Evolutionary conservation across 768 basidiomycete genomes (phyloP).

Genomic region (Gelatoporia subvermispora): DNA sequence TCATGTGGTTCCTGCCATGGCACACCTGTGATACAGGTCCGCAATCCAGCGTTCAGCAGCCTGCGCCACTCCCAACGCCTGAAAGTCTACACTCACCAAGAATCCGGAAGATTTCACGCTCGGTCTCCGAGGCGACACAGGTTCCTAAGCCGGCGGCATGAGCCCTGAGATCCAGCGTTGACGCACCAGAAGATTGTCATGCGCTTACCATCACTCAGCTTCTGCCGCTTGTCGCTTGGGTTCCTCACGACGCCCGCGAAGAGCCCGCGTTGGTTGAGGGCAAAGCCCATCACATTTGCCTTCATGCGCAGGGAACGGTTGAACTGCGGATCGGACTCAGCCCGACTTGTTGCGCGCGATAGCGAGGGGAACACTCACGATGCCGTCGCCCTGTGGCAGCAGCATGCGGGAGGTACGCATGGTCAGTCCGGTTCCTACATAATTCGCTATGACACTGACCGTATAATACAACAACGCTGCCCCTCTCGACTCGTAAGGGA

Average conservation of each 20-base stretch:
- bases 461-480: conserved; percentile 93
- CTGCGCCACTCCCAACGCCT: background rate
- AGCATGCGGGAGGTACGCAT: background rate
- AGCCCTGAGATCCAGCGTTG: background rate
- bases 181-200: background rate
- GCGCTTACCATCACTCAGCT: conserved; percentile 51
- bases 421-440: background rate
- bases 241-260: conserved; percentile 71
- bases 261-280: conserved; percentile 84
- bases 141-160: conserved; percentile 6
- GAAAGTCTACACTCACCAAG: conserved; percentile 38
- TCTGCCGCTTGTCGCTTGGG: conserved; percentile 54
- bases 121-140: conserved; percentile 76
- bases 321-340: conserved; percentile 48
- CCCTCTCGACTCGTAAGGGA: conserved; percentile 75
- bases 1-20: conserved; percentile 84
- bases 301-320: conserved; percentile 86
- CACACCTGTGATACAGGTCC: conserved; percentile 35
- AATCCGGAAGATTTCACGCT: conserved; percentile 80
- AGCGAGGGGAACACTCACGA: conserved; percentile 44
- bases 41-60: background rate
- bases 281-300: conserved; percentile 75
- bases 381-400: conserved; percentile 72
- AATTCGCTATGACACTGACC: conserved; percentile 32
- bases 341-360: background rate